phyloP scores from a whole-genome alignment of 192 early-diverging fungal species.

The Backusella luteola region DNA sequence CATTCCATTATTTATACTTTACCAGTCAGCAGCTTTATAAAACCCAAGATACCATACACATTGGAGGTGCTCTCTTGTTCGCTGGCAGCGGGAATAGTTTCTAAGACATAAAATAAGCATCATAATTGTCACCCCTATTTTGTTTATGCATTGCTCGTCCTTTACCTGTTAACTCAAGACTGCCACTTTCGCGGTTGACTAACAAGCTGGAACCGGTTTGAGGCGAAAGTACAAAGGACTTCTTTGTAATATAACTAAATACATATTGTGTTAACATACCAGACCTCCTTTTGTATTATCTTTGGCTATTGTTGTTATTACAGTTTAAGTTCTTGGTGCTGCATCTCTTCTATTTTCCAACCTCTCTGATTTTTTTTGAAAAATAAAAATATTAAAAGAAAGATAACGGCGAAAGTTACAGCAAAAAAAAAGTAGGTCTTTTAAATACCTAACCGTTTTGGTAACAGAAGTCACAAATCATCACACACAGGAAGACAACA shows the following conservation, averaged over 20 bases:
- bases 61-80: slow-evolving; percentile 55
- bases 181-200: slow-evolving; percentile 51
- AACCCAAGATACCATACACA: slow-evolving; percentile 72
- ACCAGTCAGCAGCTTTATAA: slow-evolving; percentile 71
- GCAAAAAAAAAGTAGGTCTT: background rate
- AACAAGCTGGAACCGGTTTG: slow-evolving; percentile 54
- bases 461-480: background rate
- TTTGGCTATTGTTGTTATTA: background rate
- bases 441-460: background rate
- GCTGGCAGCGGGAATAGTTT: slow-evolving; percentile 28
- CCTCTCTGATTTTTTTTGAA: background rate
- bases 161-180: slow-evolving; percentile 20
- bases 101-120: slow-evolving; percentile 15
- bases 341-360: background rate
- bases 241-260: slow-evolving; percentile 51
- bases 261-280: background rate
- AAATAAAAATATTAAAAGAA: background rate
- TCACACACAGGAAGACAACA: background rate
- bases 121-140: background rate
- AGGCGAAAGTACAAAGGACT: slow-evolving; percentile 60
- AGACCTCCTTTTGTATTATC: background rate
- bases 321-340: background rate
- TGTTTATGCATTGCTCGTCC: background rate
- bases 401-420: background rate
- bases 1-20: background rate